These are phyloP conservation scores for Hericium alpestre DNA, from an alignment of 768 basidiomycete genomes.

Conservation along the genomic window DNA sequence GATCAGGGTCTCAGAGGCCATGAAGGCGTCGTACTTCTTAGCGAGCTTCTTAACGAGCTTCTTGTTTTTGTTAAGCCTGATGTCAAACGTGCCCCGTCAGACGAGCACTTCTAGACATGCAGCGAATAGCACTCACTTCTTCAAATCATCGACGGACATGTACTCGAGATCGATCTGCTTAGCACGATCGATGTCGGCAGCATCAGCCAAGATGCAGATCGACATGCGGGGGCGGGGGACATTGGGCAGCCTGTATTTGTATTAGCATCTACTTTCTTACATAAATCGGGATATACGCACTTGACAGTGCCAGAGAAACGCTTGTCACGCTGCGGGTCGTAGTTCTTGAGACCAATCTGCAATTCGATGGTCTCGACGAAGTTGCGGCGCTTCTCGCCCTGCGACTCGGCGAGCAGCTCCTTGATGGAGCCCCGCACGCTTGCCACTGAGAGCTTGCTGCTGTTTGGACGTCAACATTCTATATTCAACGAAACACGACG, in stretches of 20 bases:
- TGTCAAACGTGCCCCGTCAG: not conserved
- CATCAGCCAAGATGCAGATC: conserved; percentile 99
- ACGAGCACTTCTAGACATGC: not conserved
- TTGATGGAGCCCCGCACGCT: conserved; percentile 99
- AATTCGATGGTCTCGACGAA: conserved; percentile 95
- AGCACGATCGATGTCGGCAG: conserved; percentile 95
- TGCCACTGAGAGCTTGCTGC: conserved; percentile 92
- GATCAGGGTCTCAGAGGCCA: conserved; percentile 94
- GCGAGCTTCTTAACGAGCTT: conserved; percentile 99
- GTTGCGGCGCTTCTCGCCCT: conserved; percentile 83
- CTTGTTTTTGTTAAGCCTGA: conserved; percentile 97
- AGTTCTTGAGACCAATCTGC: conserved; percentile 96
- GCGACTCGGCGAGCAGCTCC: conserved; percentile 76
- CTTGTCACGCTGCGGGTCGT: conserved; percentile 99
- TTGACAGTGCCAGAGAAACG: conserved; percentile 99
- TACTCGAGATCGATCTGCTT: conserved; percentile 97
- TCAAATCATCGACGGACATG: conserved; percentile 99
- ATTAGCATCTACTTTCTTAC: not conserved
- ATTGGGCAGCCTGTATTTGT: conserved; percentile 66
- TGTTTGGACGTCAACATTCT: not conserved
- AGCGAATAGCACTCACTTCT: conserved; percentile 58
- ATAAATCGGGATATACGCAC: conserved; percentile 31
- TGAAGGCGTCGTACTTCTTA: conserved; percentile 99
- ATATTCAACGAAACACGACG: not conserved
- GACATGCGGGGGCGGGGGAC: conserved; percentile 99